Evolutionary conservation across 805 yeast genomes (phyloP).

Genomic region (Yarrowia deformans): DNA sequence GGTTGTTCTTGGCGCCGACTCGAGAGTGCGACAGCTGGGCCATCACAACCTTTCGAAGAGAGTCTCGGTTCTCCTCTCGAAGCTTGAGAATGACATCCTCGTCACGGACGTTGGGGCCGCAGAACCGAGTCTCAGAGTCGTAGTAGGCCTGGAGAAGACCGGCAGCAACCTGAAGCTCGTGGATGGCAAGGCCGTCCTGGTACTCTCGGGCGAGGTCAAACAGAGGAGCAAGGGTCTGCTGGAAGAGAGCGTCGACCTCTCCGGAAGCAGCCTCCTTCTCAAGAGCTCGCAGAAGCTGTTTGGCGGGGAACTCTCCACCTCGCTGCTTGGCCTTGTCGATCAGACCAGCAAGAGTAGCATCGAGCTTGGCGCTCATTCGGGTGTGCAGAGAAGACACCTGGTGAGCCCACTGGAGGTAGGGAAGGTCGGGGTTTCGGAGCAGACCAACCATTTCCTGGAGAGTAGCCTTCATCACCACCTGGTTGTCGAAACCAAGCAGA

Average conservation of each 20-base stretch:
- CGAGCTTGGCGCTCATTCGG: conserved; percentile 81
- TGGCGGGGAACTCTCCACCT: conserved; percentile 90
- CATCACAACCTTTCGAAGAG: conserved; percentile 72
- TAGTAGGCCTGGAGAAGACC: conserved; percentile 73
- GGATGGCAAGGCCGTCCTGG: conserved; percentile 76
- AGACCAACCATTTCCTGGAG: conserved; percentile 74
- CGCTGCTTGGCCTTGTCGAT: conserved; percentile 71
- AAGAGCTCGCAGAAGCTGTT: conserved; percentile 75
- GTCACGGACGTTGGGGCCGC: conserved; percentile 77
- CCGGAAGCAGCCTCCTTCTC: conserved; percentile 69
- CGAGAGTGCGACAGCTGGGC: conserved; percentile 88
- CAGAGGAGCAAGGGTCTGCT: conserved; percentile 74
- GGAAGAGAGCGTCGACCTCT: conserved; percentile 56
- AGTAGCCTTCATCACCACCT: conserved; percentile 87
- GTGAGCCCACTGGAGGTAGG: conserved; percentile 90
- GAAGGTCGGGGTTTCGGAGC: conserved; percentile 80
- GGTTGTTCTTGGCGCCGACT: conserved; percentile 90
- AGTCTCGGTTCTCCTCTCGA: conserved; percentile 85
- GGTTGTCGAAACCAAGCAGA: conserved; percentile 91
- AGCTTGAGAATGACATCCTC: conserved; percentile 87
- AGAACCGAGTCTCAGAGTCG: conserved; percentile 77
- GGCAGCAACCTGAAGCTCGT: conserved; percentile 81
- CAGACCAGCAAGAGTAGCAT: conserved; percentile 66
- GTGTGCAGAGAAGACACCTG: conserved; percentile 91
- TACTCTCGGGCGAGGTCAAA: conserved; percentile 73